Conservation (phyloP, 148 eudicot species). For the Spergularia marina region DNA sequence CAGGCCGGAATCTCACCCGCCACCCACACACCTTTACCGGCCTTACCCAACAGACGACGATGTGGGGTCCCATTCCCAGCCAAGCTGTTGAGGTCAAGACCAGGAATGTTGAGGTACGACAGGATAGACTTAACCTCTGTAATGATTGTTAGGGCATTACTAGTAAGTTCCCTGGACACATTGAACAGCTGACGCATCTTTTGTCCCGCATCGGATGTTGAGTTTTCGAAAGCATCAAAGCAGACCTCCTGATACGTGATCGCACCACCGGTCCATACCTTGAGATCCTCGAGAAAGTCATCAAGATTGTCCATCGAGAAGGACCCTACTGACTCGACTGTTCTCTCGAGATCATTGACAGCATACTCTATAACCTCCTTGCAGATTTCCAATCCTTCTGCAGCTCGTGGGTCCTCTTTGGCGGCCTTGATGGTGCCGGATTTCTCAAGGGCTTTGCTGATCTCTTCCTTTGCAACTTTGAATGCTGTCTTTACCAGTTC, state of each 20-base stretch:
- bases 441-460: constrained; percentile 36
- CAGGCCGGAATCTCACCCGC: constrained; percentile 35
- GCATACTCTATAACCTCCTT: constrained; percentile 42
- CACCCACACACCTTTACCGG: constrained; percentile 8
- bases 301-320: constrained; percentile 31
- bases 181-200: constrained; percentile 47
- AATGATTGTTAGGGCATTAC: constrained; percentile 52
- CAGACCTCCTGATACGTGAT: constrained; percentile 65
- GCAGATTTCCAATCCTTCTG: constrained; percentile 42
- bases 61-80: not conserved
- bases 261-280: constrained; percentile 59
- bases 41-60: constrained; percentile 19
- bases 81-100: constrained; percentile 17
- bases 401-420: constrained; percentile 38
- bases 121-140: constrained; percentile 25
- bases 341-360: constrained; percentile 39
- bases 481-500: constrained; percentile 44
- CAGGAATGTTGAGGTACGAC: constrained; percentile 19
- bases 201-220: constrained; percentile 42
- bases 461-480: constrained; percentile 25
- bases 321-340: constrained; percentile 20
- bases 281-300: constrained; percentile 45
- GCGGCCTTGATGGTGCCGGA: constrained; percentile 36
- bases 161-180: constrained; percentile 40
- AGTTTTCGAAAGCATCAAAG: constrained; percentile 62